Percentiles rank a stretch among this genome's conserved stretches.
Evolutionary conservation across 768 basidiomycete species (phyloP).

Genomic region (Gloeostereum incarnatum): DNA sequence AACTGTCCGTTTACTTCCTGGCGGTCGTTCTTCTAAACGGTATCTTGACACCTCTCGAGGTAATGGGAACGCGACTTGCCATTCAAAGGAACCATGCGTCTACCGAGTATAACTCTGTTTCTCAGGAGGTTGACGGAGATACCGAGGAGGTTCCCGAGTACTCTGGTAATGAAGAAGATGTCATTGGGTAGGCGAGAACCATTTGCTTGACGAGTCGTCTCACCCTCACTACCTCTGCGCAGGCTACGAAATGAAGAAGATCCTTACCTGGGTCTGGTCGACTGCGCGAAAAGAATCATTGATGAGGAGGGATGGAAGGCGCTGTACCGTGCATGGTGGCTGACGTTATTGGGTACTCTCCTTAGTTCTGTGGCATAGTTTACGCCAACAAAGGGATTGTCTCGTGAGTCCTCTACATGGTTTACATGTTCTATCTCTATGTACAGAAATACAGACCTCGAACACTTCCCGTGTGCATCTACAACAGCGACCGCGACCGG

Average conservation of each 20-base stretch:
- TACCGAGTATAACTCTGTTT: conserved; percentile 62
- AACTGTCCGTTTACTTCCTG: conserved; percentile 44
- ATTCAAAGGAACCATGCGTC: conserved; percentile 81
- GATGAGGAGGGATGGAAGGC: conserved; percentile 72
- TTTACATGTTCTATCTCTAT: too few relatives aligned
- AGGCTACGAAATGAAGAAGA: conserved; percentile 72
- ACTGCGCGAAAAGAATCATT: conserved; percentile 69
- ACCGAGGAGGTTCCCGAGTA: conserved; percentile 53
- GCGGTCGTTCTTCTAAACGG: conserved; percentile 47
- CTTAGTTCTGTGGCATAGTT: too few relatives aligned
- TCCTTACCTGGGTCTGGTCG: conserved; percentile 65
- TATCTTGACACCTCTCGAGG: conserved; percentile 69
- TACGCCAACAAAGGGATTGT: too few relatives aligned
- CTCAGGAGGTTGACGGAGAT: conserved; percentile 66
- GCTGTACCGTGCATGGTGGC: conserved; percentile 82
- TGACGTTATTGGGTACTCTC: conserved; percentile 48
- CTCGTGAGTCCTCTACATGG: too few relatives aligned
- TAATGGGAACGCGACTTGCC: conserved; percentile 68
- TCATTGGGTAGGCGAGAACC: conserved; percentile 60
- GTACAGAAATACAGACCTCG: too few relatives aligned
- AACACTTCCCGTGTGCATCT: too few relatives aligned
- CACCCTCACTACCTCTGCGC: conserved; percentile 7
- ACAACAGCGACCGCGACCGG: too few relatives aligned
- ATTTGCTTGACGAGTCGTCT: not conserved
- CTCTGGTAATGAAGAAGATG: conserved; percentile 67